phyloP scores from a whole-genome alignment of 352 stramenopile species.

The Globisporangium spinosum region DNA sequence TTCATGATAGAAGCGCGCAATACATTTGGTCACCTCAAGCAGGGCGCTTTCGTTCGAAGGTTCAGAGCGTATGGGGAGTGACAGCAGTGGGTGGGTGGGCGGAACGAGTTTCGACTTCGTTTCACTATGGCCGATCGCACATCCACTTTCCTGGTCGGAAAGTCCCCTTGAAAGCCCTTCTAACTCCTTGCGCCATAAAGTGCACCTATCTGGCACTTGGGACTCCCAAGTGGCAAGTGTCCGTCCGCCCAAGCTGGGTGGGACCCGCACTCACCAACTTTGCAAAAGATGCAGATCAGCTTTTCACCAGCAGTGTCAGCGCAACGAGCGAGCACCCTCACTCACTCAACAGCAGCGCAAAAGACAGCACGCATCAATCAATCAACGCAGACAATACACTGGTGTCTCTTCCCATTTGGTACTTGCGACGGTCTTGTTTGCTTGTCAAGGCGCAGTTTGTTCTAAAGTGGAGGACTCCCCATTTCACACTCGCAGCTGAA shows the following conservation, averaged over 20 bases:
- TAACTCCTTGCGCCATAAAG: neutral
- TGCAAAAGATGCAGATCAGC: neutral
- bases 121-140: neutral
- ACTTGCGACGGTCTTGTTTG: neutral
- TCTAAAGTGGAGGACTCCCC: neutral
- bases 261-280: neutral
- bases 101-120: neutral
- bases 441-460: neutral
- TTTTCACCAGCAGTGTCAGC: too few species aligned
- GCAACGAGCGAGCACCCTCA: neutral
- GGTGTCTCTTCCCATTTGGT: neutral
- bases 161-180: neutral
- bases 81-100: neutral
- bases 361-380: too few species aligned
- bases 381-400: too few species aligned
- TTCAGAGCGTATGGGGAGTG: neutral
- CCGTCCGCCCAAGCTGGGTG: neutral
- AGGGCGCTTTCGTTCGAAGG: neutral
- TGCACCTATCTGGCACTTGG: neutral
- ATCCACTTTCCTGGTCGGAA: neutral
- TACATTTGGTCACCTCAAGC: neutral
- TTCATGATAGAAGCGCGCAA: neutral
- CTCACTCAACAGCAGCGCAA: neutral
- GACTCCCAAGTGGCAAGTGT: too few species aligned
- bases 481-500: neutral